Evolutionary conservation across 2,329 filamentous ascomycete genomes (phyloP).

Genomic region (Ceratocystis albifundus): DNA sequence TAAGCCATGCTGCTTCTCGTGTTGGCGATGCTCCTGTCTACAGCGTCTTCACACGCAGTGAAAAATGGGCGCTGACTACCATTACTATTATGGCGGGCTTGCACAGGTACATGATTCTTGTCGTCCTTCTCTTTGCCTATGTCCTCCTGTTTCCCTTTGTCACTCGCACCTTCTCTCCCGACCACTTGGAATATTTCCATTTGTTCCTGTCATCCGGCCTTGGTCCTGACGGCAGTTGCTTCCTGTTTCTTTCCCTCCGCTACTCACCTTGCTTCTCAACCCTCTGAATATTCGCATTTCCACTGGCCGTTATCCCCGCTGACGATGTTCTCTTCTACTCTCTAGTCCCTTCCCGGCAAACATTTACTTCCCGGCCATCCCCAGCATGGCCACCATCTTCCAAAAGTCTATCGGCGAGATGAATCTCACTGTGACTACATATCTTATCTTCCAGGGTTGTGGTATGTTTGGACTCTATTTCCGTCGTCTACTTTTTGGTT

Average conservation of each 20-base stretch:
- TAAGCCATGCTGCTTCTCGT: not conserved
- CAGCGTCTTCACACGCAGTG: conserved; percentile 26
- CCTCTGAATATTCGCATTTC: not conserved
- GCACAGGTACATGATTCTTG: conserved; percentile 22
- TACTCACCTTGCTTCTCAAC: not conserved
- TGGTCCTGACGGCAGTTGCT: not conserved
- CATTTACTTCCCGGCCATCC: conserved; percentile 31
- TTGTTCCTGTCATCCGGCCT: not conserved
- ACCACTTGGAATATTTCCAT: not conserved
- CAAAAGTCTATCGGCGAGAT: conserved; percentile 27
- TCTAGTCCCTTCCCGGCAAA: conserved; percentile 30
- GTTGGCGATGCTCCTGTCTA: conserved; percentile 21
- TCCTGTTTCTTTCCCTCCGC: not conserved
- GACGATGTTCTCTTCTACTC: not conserved
- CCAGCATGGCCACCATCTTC: conserved; percentile 28
- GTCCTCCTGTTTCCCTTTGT: not conserved
- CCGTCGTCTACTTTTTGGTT: conserved; percentile 2
- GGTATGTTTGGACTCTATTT: not conserved
- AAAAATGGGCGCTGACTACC: conserved; percentile 28
- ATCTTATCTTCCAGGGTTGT: conserved; percentile 29
- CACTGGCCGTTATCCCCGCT: not conserved
- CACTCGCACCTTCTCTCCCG: not conserved
- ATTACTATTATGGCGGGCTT: conserved; percentile 28
- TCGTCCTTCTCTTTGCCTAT: too few species aligned
- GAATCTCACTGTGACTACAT: conserved; percentile 30